Evolutionary conservation across 352 stramenopile species (phyloP).

Genomic region (Lagenidium giganteum): DNA sequence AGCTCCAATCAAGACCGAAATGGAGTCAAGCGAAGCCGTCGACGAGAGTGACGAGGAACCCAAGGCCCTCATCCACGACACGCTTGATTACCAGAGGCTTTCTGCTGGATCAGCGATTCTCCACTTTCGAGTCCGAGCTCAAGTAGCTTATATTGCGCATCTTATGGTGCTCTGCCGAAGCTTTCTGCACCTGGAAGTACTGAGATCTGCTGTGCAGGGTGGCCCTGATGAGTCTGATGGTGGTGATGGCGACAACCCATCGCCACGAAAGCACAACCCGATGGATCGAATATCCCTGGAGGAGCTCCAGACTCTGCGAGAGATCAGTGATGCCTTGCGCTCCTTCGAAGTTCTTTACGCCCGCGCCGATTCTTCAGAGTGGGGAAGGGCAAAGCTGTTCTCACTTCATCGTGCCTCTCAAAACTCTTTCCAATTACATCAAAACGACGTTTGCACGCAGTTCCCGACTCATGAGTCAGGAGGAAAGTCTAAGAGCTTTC

Average conservation of each 20-base stretch:
- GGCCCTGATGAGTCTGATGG: conserved; percentile 2
- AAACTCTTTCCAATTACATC: background rate
- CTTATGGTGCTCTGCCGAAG: conserved; percentile 31
- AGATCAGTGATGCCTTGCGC: conserved; percentile 28
- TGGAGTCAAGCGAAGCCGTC: background rate
- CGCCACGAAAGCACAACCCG: conserved; percentile 1
- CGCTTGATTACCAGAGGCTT: conserved; percentile 20
- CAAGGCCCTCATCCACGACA: background rate
- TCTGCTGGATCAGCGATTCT: conserved; percentile 23
- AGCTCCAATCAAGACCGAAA: background rate
- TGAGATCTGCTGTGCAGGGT: no score
- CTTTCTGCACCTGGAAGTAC: conserved; percentile 41
- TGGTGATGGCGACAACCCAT: background rate
- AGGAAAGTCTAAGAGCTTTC: conserved; percentile 11
- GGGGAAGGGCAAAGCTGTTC: background rate
- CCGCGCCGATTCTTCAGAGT: conserved; percentile 8
- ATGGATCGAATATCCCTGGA: conserved; percentile 31
- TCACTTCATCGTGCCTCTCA: background rate
- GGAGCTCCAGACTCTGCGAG: conserved; percentile 28
- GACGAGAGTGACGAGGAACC: background rate
- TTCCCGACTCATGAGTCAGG: conserved; percentile 15
- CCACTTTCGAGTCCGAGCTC: conserved; percentile 20
- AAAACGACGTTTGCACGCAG: conserved; percentile 18
- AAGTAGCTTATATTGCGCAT: conserved; percentile 34
- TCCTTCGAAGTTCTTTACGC: conserved; percentile 36